phyloP scores from a whole-genome alignment of 2,329 filamentous ascomycete genomes.

The Didymella keratinophila region DNA sequence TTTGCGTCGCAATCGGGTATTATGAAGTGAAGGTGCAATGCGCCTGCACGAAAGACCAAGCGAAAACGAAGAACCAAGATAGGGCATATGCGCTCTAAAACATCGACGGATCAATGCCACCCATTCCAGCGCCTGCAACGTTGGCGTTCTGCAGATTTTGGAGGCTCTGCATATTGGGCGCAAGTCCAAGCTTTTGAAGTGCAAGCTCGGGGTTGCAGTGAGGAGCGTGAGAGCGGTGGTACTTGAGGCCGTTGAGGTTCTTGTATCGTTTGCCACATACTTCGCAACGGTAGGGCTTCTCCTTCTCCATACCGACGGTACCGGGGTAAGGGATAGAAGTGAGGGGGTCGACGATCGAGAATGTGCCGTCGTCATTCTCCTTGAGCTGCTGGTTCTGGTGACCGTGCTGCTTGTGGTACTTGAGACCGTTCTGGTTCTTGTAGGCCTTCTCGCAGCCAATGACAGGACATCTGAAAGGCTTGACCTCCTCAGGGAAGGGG shows the following conservation, averaged over 20 bases:
- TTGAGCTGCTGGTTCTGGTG: slow-evolving; percentile 97
- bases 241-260: slow-evolving; percentile 98
- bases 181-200: slow-evolving; percentile 54
- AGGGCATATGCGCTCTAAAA: slow-evolving; percentile 35
- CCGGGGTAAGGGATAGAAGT: slow-evolving; percentile 94
- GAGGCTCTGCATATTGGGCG: slow-evolving; percentile 51
- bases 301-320: slow-evolving; percentile 99
- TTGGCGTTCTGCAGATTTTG: slow-evolving; percentile 55
- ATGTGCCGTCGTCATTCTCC: slow-evolving; percentile 95
- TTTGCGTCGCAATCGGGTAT: slow-evolving; percentile 38
- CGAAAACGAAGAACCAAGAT: slow-evolving; percentile 4
- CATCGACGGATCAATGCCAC: slow-evolving; percentile 64
- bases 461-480: slow-evolving; percentile 96
- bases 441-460: slow-evolving; percentile 99
- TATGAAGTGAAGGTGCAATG: slow-evolving; percentile 27
- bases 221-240: slow-evolving; percentile 76
- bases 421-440: slow-evolving; percentile 98
- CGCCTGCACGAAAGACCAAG: slow-evolving; percentile 16
- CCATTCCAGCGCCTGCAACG: slow-evolving; percentile 62
- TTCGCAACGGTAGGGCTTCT: slow-evolving; percentile 98
- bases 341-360: slow-evolving; percentile 96
- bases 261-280: slow-evolving; percentile 98
- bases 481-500: slow-evolving; percentile 79
- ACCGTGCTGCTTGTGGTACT: slow-evolving; percentile 88
- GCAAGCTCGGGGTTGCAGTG: slow-evolving; percentile 87